These are phyloP conservation scores for Polytrichum commune DNA, from an alignment of 225 moss, liverwort and hornwort genomes.

Conservation along the genomic window DNA sequence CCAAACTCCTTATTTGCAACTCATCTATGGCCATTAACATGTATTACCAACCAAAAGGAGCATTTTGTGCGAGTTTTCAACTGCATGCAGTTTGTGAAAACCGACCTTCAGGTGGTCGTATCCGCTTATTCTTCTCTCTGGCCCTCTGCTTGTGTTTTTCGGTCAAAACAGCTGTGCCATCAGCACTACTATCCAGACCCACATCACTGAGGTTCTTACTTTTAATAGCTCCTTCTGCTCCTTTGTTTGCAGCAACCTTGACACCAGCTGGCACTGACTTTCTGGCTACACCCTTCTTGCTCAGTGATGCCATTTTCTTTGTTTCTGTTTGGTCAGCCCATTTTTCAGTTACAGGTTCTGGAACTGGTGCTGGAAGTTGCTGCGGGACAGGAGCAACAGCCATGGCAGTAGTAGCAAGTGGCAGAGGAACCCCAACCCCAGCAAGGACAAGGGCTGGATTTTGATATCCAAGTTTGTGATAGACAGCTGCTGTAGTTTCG, in stretches of 20 bases:
- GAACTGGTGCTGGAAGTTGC: conserved; percentile 28
- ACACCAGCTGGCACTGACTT: conserved; percentile 39
- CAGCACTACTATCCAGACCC: conserved; percentile 42
- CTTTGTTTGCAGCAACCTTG: conserved; percentile 39
- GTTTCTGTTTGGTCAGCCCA: conserved; percentile 48
- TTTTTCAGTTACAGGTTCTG: conserved; percentile 42
- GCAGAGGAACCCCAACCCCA: conserved; percentile 6
- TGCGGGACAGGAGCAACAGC: conserved; percentile 20
- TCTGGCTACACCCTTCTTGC: conserved; percentile 64
- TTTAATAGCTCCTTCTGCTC: conserved; percentile 51
- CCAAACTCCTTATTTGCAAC: no score
- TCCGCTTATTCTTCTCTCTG: conserved; percentile 72
- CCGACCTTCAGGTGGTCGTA: conserved; percentile 68
- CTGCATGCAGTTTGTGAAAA: conserved; percentile 8
- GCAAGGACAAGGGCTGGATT: conserved; percentile 52
- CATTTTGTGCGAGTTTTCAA: neutral
- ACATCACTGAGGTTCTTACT: conserved; percentile 86
- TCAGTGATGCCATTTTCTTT: conserved; percentile 34
- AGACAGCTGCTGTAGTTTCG: conserved; percentile 84
- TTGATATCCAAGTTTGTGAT: conserved; percentile 60
- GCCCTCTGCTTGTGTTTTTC: conserved; percentile 60
- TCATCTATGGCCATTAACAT: no score
- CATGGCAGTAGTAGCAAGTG: conserved; percentile 17
- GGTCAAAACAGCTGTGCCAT: conserved; percentile 45
- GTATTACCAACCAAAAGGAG: no score